These are phyloP conservation scores for Eucalyptus rudis DNA, from an alignment of 345 rosid genomes.

Conservation along the genomic window DNA sequence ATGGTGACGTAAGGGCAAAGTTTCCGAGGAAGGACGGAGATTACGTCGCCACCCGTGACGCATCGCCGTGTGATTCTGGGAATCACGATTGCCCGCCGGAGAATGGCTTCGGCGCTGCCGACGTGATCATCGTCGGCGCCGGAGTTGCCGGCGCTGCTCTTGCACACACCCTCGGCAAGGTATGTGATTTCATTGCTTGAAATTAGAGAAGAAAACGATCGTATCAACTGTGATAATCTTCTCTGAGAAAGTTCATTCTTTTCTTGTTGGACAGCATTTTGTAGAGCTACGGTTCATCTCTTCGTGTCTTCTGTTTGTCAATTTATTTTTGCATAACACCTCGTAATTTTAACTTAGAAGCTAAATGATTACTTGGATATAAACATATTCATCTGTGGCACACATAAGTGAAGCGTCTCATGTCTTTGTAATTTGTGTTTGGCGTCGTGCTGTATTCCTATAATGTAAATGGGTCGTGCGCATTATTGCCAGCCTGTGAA, in stretches of 20 bases:
- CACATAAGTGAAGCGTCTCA: not conserved
- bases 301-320: not conserved
- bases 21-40: not conserved
- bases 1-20: not conserved
- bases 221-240: not conserved
- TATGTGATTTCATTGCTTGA: not conserved
- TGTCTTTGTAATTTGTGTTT: not conserved
- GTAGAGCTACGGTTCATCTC: not conserved
- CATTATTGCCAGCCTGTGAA: not conserved
- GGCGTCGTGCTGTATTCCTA: not conserved
- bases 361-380: not conserved
- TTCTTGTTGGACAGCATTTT: not conserved
- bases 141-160: constrained; percentile 87
- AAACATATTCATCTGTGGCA: not conserved
- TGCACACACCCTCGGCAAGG: constrained; percentile 77
- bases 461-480: not conserved
- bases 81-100: not conserved
- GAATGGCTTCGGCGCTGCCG: not conserved
- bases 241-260: not conserved
- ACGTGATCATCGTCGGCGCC: constrained; percentile 70
- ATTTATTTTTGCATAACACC: not conserved
- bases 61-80: not conserved
- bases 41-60: not conserved
- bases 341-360: not conserved
- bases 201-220: not conserved